Evolutionary conservation across 768 basidiomycete species (phyloP), one percentile per base, ranked within the genome.

Genomic region (Mycena leptocephala): DNA sequence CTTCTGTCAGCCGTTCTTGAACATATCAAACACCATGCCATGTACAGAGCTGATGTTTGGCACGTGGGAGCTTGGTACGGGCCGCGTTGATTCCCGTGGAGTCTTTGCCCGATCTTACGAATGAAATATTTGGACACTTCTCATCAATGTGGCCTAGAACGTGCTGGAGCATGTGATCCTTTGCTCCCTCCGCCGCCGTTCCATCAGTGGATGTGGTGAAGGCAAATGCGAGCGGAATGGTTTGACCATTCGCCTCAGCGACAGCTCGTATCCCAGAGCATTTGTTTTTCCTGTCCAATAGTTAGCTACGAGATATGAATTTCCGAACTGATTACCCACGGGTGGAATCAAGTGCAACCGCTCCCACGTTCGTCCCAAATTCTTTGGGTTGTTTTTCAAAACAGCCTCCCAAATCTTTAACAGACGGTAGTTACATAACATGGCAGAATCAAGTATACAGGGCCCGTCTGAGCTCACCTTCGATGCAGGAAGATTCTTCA

Each of bases 21-120:
- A 84, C 35, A 9, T 82, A 81, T 16, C 61, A 58, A n/a, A 85
- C 75, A 0, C 72, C 79, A 66, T 85, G 85, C 84, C 84, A 85
- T 46, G 82, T 81, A 72, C 85, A 85, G 1, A 85, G 72, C 70
- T 84, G 84, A 26, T 84, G 82, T 55, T 84, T 84, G 5, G n/a
- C n/a, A n/a, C n/a, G n/a, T n/a, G n/a, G 81, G n/a, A 79, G 78
- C 4, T 74, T 72, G 0, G 39, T 74, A 0, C 70, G 69, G 5
- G 83, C 74, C 0, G 81, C 81, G 66, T 78, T 79, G 51, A 86
- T 85, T 53, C 85, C 84, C 0, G 82, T 65, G 43, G 63, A 61
- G 32, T 84, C 81, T 66, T 85, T 85, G 73, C 85, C 83, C 0
- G 81, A 79, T 5, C 11, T 3, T 2, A 26, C 24, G n/a, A 65